Conservation (phyloP, 139 green algal genomes). For the Pleodorina starrii region DNA sequence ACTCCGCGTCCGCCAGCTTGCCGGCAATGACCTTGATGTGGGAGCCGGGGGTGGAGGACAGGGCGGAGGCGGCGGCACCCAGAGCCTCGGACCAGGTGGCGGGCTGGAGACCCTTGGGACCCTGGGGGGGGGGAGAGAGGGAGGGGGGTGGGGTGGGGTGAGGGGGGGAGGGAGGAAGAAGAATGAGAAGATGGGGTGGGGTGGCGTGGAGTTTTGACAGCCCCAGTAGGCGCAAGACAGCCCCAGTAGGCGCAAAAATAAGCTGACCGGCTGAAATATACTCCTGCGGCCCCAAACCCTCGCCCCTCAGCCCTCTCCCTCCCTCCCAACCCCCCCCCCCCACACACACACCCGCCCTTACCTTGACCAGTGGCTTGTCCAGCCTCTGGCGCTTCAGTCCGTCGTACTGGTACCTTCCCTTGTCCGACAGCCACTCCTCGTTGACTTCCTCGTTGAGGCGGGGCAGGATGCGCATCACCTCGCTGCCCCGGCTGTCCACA, state of each 20-base stretch:
- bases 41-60: constrained; percentile 67
- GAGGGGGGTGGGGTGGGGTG: not conserved
- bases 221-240: not conserved
- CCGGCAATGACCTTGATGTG: constrained; percentile 90
- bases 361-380: constrained; percentile 88
- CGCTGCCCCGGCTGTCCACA: constrained; percentile 84
- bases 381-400: constrained; percentile 95
- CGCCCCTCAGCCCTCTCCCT: too few relatives aligned
- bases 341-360: constrained; percentile 17
- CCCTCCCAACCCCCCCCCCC: too few relatives aligned
- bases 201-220: too few relatives aligned
- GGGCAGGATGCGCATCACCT: constrained; percentile 96
- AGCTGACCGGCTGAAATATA: too few relatives aligned
- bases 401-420: constrained; percentile 97
- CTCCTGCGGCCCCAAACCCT: too few relatives aligned
- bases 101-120: constrained; percentile 71
- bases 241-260: not conserved
- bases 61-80: constrained; percentile 63
- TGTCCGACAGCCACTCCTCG: constrained; percentile 99
- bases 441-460: constrained; percentile 97
- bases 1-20: constrained; percentile 95
- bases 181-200: too few relatives aligned
- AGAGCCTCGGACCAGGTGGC: constrained; percentile 88
- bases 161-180: not conserved
- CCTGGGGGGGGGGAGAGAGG: constrained; percentile 35